These are phyloP conservation scores for Paramecium pentaurelia DNA, from an alignment of 73 alveolate species.

Conservation along the genomic window DNA sequence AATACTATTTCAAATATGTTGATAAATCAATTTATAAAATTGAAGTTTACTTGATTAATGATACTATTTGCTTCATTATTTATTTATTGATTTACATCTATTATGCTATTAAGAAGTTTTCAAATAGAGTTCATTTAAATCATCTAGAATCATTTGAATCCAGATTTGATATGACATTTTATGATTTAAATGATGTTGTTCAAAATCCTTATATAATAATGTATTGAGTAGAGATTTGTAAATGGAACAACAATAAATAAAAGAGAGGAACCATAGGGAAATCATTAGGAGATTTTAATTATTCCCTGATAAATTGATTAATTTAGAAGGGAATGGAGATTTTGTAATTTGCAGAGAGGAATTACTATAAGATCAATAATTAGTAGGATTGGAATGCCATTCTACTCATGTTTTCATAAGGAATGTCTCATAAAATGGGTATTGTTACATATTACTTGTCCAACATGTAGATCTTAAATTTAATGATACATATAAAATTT, in stretches of 20 bases:
- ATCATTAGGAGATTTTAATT: neutral
- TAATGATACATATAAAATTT: neutral
- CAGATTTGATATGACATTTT: neutral
- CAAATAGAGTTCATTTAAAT: neutral
- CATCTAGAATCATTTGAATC: neutral
- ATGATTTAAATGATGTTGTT: neutral
- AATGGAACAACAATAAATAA: neutral
- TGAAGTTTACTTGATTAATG: neutral
- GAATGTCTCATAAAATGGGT: neutral
- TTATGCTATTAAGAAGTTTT: neutral
- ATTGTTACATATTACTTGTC: neutral
- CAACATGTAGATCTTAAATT: neutral
- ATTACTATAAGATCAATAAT: neutral
- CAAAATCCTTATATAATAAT: neutral
- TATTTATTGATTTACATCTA: neutral
- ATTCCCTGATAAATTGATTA: neutral
- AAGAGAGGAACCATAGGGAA: neutral
- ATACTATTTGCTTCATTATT: neutral
- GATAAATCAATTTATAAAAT: neutral
- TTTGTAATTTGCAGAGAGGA: neutral
- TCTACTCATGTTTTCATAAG: constrained; percentile 1
- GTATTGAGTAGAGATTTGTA: neutral
- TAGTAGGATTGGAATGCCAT: neutral
- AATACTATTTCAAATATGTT: neutral
- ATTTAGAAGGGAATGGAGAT: neutral